phyloP scores from a whole-genome alignment of 768 basidiomycete species.

The Mycena chlorophos region DNA sequence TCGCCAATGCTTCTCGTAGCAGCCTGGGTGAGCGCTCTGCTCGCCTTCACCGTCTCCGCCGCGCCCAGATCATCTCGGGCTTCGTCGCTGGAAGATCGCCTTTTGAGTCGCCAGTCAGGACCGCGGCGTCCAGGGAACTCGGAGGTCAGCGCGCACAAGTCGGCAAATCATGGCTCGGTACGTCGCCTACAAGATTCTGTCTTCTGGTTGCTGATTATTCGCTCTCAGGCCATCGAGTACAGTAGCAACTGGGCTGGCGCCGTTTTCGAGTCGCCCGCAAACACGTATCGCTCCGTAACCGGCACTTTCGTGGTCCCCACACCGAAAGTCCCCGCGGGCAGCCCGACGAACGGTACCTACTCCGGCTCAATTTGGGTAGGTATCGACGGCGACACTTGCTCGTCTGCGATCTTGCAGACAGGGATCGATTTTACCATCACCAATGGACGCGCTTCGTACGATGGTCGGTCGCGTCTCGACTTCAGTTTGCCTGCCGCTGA shows the following conservation, averaged over 20 bases:
- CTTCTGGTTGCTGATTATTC: no score
- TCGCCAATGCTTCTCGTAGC: no score
- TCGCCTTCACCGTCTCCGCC: no score
- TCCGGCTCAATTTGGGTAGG: constrained; percentile 39
- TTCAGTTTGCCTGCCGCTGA: background rate
- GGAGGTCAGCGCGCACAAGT: no score
- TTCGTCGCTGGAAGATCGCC: no score
- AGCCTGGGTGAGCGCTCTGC: no score
- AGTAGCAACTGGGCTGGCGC: background rate
- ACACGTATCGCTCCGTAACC: constrained; percentile 28
- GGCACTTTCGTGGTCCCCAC: constrained; percentile 37
- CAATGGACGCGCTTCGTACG: constrained; percentile 5
- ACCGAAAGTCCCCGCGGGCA: constrained; percentile 20
- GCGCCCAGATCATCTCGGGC: no score
- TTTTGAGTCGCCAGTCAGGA: no score
- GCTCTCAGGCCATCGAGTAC: constrained; percentile 28
- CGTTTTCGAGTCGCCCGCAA: constrained; percentile 19
- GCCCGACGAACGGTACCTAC: constrained; percentile 18
- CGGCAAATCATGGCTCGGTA: no score
- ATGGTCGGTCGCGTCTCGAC: background rate
- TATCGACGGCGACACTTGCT: constrained; percentile 40
- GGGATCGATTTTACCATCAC: constrained; percentile 33
- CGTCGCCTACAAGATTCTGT: no score
- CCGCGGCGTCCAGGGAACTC: no score
- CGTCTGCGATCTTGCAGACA: constrained; percentile 37